A percentile compares a stretch with the other conserved stretches of the same genome.
Conservation (phyloP, 2,329 filamentous ascomycete species). For the Hymenoscyphus scutula region DNA sequence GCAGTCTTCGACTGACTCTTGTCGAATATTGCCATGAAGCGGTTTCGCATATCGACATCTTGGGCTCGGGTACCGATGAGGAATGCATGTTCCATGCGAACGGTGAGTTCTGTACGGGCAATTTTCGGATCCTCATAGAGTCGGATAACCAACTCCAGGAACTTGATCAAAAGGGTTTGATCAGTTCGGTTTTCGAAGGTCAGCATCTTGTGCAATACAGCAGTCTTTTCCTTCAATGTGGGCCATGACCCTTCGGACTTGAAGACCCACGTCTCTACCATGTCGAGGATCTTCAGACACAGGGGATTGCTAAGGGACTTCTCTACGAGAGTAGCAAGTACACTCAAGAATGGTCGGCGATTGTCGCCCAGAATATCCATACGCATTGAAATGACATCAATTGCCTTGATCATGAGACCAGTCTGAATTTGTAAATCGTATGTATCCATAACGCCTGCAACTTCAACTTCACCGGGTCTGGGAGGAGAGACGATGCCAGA, state of each 20-base stretch:
- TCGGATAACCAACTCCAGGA: slow-evolving; percentile 91
- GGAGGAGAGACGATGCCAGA: slow-evolving; percentile 38
- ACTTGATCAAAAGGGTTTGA: slow-evolving; percentile 82
- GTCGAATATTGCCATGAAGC: slow-evolving; percentile 96
- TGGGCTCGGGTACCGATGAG: slow-evolving; percentile 89
- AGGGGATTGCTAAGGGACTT: slow-evolving; percentile 84
- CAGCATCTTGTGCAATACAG: slow-evolving; percentile 98
- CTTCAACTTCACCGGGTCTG: slow-evolving; percentile 47
- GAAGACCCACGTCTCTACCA: slow-evolving; percentile 97
- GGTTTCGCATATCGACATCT: slow-evolving; percentile 94
- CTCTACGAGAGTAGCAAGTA: slow-evolving; percentile 90
- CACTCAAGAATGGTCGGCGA: slow-evolving; percentile 88
- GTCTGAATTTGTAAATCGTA: slow-evolving; percentile 88
- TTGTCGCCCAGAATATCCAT: slow-evolving; percentile 94
- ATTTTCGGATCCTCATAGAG: slow-evolving; percentile 99
- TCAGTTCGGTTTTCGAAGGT: slow-evolving; percentile 86
- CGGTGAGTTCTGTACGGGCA: slow-evolving; percentile 89
- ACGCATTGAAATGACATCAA: slow-evolving; percentile 85
- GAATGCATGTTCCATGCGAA: slow-evolving; percentile 97
- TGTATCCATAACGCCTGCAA: slow-evolving; percentile 59
- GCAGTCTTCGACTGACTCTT: slow-evolving; percentile 90
- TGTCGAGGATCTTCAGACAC: slow-evolving; percentile 87
- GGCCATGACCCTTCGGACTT: slow-evolving; percentile 92
- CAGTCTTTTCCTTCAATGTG: slow-evolving; percentile 97
- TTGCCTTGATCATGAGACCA: slow-evolving; percentile 88